phyloP scores from a whole-genome alignment of 106 monocot species.

The Acorus calamus region DNA sequence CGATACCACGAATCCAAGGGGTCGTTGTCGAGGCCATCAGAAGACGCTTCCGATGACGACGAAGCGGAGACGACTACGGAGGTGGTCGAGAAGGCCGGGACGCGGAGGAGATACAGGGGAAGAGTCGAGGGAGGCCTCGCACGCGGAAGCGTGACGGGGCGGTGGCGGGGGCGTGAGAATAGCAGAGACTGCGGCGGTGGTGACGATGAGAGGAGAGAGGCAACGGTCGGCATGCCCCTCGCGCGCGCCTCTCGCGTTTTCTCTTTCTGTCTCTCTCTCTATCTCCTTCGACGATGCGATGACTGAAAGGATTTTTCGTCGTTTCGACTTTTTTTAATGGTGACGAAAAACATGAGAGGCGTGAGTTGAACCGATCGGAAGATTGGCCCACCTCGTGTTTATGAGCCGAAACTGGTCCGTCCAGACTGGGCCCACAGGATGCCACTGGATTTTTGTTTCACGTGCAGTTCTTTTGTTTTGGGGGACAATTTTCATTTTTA shows the following conservation, averaged over 20 bases:
- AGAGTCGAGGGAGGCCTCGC: not conserved
- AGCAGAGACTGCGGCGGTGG: slow-evolving; percentile 20
- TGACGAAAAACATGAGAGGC: no score
- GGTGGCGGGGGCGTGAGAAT: slow-evolving; percentile 14
- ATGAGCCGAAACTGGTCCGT: no score
- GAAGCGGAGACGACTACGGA: no score
- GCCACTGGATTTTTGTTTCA: no score
- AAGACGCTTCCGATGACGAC: slow-evolving; percentile 9
- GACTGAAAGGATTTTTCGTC: no score
- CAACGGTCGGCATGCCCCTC: slow-evolving; percentile 46
- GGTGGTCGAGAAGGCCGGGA: no score
- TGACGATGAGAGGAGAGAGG: slow-evolving; percentile 16
- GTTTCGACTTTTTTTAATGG: no score
- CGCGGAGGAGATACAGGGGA: slow-evolving; percentile 19
- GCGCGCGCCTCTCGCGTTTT: not conserved
- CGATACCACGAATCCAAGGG: not conserved
- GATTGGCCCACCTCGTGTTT: no score
- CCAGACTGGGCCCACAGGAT: no score
- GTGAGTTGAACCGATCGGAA: no score
- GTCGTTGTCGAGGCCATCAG: slow-evolving; percentile 26
- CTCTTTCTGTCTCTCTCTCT: slow-evolving; percentile 4
- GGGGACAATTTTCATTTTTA: no score
- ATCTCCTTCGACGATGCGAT: not conserved
- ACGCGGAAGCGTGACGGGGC: not conserved
- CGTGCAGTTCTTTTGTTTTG: no score